Percentiles rank a stretch among this genome's conserved stretches.
phyloP scores from a whole-genome alignment of 345 rosid species.

The Barbarea vulgaris region DNA sequence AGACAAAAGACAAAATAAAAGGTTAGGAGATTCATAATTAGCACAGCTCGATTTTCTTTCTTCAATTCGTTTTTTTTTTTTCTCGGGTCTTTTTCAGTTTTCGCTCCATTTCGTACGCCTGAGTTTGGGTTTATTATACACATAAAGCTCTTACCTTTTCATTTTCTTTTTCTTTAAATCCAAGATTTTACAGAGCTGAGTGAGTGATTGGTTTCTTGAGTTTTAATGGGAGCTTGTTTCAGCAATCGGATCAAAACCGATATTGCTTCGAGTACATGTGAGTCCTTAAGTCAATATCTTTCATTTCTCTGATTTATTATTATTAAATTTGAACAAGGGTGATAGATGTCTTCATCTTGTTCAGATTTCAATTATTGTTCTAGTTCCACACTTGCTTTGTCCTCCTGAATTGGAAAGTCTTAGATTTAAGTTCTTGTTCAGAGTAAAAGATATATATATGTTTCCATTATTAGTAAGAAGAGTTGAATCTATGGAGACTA shows the following conservation, averaged over 20 bases:
- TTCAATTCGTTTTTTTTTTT: constrained; percentile 3
- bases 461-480: constrained; percentile 30
- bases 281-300: background rate
- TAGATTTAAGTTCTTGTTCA: constrained; percentile 10
- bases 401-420: constrained; percentile 5
- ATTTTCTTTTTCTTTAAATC: background rate
- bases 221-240: constrained; percentile 80
- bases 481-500: background rate
- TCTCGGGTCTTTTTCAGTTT: background rate
- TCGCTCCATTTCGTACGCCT: constrained; percentile 30
- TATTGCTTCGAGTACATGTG: constrained; percentile 68
- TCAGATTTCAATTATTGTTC: constrained; percentile 6
- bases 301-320: constrained; percentile 9
- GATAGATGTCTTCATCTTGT: background rate
- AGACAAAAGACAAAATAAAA: background rate
- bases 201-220: constrained; percentile 21
- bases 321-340: background rate
- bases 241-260: constrained; percentile 89
- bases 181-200: constrained; percentile 17
- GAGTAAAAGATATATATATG: background rate
- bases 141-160: constrained; percentile 11
- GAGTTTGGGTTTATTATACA: constrained; percentile 36
- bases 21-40: constrained; percentile 8
- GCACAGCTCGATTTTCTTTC: background rate
- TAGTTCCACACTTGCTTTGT: constrained; percentile 16